Percentiles rank a stretch among this genome's conserved stretches.
These are phyloP conservation scores for Melaleuca alternifolia DNA, from an alignment of 345 rosid genomes.

Conservation along the genomic window DNA sequence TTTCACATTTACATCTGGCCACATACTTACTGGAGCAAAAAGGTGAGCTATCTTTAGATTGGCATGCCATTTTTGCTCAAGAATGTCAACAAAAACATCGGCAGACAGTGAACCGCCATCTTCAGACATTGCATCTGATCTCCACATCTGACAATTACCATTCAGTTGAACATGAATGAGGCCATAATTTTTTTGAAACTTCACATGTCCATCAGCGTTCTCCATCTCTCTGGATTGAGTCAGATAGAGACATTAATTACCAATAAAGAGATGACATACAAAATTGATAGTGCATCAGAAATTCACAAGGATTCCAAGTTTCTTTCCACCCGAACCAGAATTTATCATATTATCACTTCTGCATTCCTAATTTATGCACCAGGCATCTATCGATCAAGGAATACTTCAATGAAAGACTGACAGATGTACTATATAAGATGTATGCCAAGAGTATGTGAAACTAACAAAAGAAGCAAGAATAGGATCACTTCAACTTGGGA, in stretches of 20 bases:
- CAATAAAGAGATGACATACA: neutral
- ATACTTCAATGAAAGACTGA: neutral
- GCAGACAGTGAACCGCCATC: constrained; percentile 92
- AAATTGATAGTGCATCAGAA: neutral
- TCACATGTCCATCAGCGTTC: constrained; percentile 69
- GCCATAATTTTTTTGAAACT: constrained; percentile 84
- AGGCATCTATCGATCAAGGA: neutral
- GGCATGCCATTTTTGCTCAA: constrained; percentile 92
- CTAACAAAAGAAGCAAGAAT: neutral
- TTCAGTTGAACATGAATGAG: constrained; percentile 67
- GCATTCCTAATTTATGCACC: neutral
- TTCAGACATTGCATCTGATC: constrained; percentile 59
- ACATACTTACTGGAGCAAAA: constrained; percentile 79
- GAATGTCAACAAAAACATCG: constrained; percentile 75
- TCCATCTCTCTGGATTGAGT: constrained; percentile 62
- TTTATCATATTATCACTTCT: neutral
- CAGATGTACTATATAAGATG: neutral
- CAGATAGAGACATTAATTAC: neutral
- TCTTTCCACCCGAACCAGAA: neutral
- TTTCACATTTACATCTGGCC: neutral
- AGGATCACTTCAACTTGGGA: neutral
- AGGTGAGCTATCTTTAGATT: constrained; percentile 72
- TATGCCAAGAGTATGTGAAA: neutral
- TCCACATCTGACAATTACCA: constrained; percentile 90
- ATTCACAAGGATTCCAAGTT: neutral